Evolutionary conservation across 306 rosid species (phyloP).

Genomic region (Corylus heterophylla): DNA sequence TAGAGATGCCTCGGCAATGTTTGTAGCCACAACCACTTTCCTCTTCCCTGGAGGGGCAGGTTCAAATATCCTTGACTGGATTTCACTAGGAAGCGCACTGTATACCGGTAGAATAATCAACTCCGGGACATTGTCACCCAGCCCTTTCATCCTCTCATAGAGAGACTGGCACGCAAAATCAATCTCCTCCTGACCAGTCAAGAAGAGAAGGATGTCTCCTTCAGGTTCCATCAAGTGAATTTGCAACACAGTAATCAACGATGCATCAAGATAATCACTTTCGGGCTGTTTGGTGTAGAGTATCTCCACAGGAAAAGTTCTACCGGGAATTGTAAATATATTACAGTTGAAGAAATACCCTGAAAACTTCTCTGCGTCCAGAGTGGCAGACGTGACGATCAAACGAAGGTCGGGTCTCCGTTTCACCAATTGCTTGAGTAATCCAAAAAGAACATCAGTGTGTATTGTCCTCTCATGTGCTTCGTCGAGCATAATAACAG

Average conservation of each 20-base stretch:
- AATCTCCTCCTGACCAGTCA: slow-evolving; percentile 96
- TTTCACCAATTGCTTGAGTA: slow-evolving; percentile 73
- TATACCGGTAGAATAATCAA: slow-evolving; percentile 80
- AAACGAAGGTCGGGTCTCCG: slow-evolving; percentile 72
- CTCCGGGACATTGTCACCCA: slow-evolving; percentile 69
- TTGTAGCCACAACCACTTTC: slow-evolving; percentile 89
- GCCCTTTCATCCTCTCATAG: slow-evolving; percentile 80
- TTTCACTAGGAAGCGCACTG: slow-evolving; percentile 85
- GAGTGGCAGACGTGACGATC: slow-evolving; percentile 87
- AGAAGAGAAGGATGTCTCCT: slow-evolving; percentile 88
- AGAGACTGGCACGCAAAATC: slow-evolving; percentile 87
- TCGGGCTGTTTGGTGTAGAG: slow-evolving; percentile 81
- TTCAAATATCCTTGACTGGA: slow-evolving; percentile 83
- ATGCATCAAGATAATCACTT: slow-evolving; percentile 76
- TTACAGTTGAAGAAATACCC: slow-evolving; percentile 77
- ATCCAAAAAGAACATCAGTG: slow-evolving; percentile 87
- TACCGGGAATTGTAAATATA: slow-evolving; percentile 81
- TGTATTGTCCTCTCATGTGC: slow-evolving; percentile 85
- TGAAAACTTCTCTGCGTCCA: slow-evolving; percentile 87
- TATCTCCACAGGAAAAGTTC: slow-evolving; percentile 80
- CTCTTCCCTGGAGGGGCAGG: slow-evolving; percentile 92
- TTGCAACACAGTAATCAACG: slow-evolving; percentile 77
- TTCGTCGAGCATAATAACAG: slow-evolving; percentile 90
- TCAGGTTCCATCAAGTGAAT: slow-evolving; percentile 88
- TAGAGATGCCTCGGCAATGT: slow-evolving; percentile 88